Evolutionary conservation across 2,329 filamentous ascomycete genomes (phyloP).

Genomic region (Zasmidium citrigriseum): DNA sequence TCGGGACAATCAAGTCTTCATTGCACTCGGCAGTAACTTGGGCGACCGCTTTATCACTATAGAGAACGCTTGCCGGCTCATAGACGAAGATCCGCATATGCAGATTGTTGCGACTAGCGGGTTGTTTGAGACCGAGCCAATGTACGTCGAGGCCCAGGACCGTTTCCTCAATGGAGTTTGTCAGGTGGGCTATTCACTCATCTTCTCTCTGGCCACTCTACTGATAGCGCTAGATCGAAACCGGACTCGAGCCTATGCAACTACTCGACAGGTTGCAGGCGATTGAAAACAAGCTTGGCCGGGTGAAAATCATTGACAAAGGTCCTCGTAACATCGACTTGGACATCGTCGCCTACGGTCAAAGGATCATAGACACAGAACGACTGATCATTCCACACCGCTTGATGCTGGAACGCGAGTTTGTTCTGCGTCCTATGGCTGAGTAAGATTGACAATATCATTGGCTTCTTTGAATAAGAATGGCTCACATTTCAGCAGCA

Average conservation of each 20-base stretch:
- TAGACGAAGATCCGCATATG: constrained; percentile 69
- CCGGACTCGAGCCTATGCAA: constrained; percentile 69
- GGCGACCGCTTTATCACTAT: constrained; percentile 84
- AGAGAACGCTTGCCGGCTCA: constrained; percentile 76
- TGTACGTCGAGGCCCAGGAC: constrained; percentile 91
- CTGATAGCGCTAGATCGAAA: constrained; percentile 66
- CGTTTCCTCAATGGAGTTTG: constrained; percentile 90
- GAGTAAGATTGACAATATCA: constrained; percentile 58
- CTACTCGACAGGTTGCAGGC: constrained; percentile 79
- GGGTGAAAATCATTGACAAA: constrained; percentile 85
- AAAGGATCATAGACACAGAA: constrained; percentile 64
- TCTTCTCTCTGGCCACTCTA: background rate
- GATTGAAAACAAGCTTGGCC: constrained; percentile 78
- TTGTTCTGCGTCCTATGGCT: constrained; percentile 83
- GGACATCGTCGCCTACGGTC: constrained; percentile 83
- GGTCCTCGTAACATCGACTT: constrained; percentile 93
- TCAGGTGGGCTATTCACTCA: constrained; percentile 62
- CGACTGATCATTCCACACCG: constrained; percentile 83
- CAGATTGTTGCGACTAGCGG: constrained; percentile 77
- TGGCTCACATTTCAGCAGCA: constrained; percentile 6
- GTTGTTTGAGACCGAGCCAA: constrained; percentile 91
- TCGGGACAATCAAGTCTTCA: constrained; percentile 59
- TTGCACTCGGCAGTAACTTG: constrained; percentile 91
- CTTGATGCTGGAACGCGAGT: constrained; percentile 85
- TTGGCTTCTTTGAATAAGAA: background rate